Percentiles rank a stretch among this genome's conserved stretches.
Conservation (phyloP, 177 flowering plant species). For the Vitis hybrid region DNA sequence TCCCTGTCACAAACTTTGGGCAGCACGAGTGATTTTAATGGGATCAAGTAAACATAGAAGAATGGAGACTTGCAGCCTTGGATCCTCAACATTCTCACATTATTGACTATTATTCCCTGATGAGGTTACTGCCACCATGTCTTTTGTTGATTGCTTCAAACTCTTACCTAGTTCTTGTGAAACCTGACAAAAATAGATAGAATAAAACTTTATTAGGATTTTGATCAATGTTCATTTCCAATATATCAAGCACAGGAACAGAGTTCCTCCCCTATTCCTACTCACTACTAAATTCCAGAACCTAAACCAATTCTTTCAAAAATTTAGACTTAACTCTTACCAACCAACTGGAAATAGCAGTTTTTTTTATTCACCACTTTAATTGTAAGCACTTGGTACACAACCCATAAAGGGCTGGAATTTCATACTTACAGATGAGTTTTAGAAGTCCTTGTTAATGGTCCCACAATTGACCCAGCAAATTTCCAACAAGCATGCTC, state of each 20-base stretch:
- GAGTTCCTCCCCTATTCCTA: no score
- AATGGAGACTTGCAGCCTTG: constrained; percentile 4
- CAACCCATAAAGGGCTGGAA: background rate
- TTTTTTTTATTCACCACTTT: background rate
- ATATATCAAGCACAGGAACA: no score
- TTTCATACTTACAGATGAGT: background rate
- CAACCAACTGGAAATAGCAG: no score
- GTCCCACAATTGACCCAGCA: background rate
- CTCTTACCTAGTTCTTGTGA: constrained; percentile 24
- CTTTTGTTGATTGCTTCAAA: constrained; percentile 19
- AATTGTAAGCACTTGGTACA: background rate
- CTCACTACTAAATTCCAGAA: no score
- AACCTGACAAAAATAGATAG: constrained; percentile 13
- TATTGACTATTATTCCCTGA: constrained; percentile 12
- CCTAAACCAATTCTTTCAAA: no score
- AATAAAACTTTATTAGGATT: background rate
- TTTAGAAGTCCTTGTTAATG: background rate
- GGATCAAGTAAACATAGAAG: background rate
- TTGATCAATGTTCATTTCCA: background rate
- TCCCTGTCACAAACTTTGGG: constrained; percentile 12
- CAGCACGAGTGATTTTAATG: constrained; percentile 11
- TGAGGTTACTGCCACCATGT: constrained; percentile 5
- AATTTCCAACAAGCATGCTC: no score
- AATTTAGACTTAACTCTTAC: no score
- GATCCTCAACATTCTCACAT: constrained; percentile 5